phyloP scores from a whole-genome alignment of 2,329 filamentous ascomycete genomes.

The Fusarium musae region DNA sequence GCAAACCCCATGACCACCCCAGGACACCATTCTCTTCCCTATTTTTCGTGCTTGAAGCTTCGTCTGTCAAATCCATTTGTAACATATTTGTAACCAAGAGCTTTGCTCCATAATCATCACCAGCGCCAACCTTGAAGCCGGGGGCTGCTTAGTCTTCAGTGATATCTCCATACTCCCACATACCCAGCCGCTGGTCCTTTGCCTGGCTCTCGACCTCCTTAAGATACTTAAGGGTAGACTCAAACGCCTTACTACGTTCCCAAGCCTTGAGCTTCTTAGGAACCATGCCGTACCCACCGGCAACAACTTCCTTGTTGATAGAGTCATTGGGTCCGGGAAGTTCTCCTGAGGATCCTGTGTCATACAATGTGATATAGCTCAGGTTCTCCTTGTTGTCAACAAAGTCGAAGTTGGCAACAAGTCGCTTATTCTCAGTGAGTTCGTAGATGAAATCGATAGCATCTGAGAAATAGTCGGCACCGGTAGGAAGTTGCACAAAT shows the following conservation, averaged over 20 bases:
- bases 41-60: slow-evolving; percentile 14
- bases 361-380: slow-evolving; percentile 88
- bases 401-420: slow-evolving; percentile 92
- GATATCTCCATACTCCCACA: slow-evolving; percentile 99
- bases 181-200: slow-evolving; percentile 82
- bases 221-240: slow-evolving; percentile 76
- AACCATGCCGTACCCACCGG: slow-evolving; percentile 88
- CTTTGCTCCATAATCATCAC: slow-evolving; percentile 7
- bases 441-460: slow-evolving; percentile 80
- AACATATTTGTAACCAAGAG: slow-evolving; percentile 24
- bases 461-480: slow-evolving; percentile 84
- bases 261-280: slow-evolving; percentile 90
- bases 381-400: slow-evolving; percentile 81
- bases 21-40: slow-evolving; percentile 25
- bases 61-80: slow-evolving; percentile 12
- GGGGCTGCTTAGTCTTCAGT: slow-evolving; percentile 78
- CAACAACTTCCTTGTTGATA: slow-evolving; percentile 88
- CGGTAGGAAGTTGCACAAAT: slow-evolving; percentile 87
- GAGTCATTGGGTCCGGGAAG: slow-evolving; percentile 74
- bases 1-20: neutral
- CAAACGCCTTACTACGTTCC: slow-evolving; percentile 79
- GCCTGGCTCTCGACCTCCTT: slow-evolving; percentile 80
- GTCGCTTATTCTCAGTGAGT: slow-evolving; percentile 76
- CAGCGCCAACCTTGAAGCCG: neutral
- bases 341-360: slow-evolving; percentile 71